phyloP scores from a whole-genome alignment of 371 early-diverging fungal species.

The Syncephalastrum racemosum region DNA sequence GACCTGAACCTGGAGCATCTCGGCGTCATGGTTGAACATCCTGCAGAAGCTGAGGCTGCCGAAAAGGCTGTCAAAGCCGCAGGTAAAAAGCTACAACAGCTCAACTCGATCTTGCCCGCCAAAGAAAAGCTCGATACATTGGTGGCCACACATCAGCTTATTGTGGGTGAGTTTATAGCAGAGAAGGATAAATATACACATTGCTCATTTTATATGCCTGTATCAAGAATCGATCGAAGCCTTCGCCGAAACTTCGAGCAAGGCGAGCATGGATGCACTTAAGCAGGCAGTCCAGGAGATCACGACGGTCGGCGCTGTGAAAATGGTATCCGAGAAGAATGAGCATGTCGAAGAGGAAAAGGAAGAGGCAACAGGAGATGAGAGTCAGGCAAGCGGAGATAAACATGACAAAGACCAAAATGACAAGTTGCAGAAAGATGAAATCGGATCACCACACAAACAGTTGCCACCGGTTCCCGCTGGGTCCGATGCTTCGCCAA shows the following conservation, averaged over 20 bases:
- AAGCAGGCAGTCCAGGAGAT: slow-evolving; percentile 29
- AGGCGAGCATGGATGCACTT: slow-evolving; percentile 15
- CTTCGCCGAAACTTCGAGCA: slow-evolving; percentile 23
- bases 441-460: background rate
- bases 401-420: background rate
- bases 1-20: slow-evolving; percentile 59
- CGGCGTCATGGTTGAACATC: slow-evolving; percentile 50
- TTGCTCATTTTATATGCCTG: background rate
- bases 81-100: slow-evolving; percentile 48
- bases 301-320: background rate
- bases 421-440: background rate
- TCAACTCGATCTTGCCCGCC: slow-evolving; percentile 43
- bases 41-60: slow-evolving; percentile 38
- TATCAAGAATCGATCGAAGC: slow-evolving; percentile 23
- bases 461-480: slow-evolving; percentile 4
- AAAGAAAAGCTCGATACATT: slow-evolving; percentile 50
- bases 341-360: background rate
- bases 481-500: slow-evolving; percentile 7
- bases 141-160: slow-evolving; percentile 48
- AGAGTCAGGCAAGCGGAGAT: background rate
- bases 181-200: background rate
- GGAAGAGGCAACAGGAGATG: background rate
- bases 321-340: background rate
- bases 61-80: slow-evolving; percentile 42
- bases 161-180: slow-evolving; percentile 35